A percentile compares a stretch with the other conserved stretches of the same genome.
Conservation (phyloP, 2,329 filamentous ascomycete species). For the Aspergillaceae sp. region DNA sequence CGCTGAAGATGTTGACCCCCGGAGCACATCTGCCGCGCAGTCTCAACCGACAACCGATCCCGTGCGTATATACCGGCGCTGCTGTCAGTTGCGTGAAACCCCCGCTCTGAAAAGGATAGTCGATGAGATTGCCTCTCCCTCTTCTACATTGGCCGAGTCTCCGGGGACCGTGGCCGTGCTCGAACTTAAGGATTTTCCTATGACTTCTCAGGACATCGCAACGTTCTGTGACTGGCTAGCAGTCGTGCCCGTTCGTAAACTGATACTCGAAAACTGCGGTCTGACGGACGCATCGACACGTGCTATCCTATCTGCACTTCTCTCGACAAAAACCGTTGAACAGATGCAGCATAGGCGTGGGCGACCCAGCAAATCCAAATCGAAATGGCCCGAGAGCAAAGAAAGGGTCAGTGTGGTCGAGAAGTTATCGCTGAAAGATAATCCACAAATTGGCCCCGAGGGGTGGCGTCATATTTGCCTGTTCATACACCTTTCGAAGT, state of each 20-base stretch:
- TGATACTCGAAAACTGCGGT: slow-evolving; percentile 79
- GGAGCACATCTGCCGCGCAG: slow-evolving; percentile 44
- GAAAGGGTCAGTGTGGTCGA: slow-evolving; percentile 62
- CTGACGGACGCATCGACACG: slow-evolving; percentile 79
- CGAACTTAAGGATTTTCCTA: slow-evolving; percentile 73
- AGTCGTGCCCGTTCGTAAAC: slow-evolving; percentile 78
- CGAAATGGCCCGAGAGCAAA: slow-evolving; percentile 19
- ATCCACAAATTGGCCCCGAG: slow-evolving; percentile 69
- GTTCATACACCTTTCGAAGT: slow-evolving; percentile 83
- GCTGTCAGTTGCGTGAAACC: slow-evolving; percentile 87
- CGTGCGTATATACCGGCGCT: slow-evolving; percentile 83
- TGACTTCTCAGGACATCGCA: slow-evolving; percentile 73
- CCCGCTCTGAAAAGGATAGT: slow-evolving; percentile 86
- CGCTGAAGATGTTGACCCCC: slow-evolving; percentile 53
- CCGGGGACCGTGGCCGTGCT: slow-evolving; percentile 73
- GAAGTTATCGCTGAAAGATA: slow-evolving; percentile 81
- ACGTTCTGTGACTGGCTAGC: slow-evolving; percentile 91
- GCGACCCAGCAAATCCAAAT: slow-evolving; percentile 29
- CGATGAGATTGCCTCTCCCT: slow-evolving; percentile 68
- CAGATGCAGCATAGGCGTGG: slow-evolving; percentile 44
- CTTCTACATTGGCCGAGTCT: slow-evolving; percentile 54
- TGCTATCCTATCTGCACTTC: slow-evolving; percentile 73
- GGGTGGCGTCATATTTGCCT: slow-evolving; percentile 88
- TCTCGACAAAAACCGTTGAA: slow-evolving; percentile 65
- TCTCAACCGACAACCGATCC: slow-evolving; percentile 79